phyloP scores from a whole-genome alignment of 1,284 basidiomycete genomes.

The Sphaerobolus stellatus region DNA sequence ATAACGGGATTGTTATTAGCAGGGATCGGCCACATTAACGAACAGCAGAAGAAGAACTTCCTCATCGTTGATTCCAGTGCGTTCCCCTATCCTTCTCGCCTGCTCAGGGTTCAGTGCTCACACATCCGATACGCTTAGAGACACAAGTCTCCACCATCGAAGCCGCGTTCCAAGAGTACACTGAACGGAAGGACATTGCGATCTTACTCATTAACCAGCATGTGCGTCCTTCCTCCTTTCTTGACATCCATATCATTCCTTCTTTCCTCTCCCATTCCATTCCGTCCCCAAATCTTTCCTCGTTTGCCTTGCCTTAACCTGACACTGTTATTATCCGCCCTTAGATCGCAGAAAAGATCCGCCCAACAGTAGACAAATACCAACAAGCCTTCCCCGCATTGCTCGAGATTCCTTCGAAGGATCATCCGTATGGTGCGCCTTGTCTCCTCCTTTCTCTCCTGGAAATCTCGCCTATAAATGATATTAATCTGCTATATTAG shows the following conservation, averaged over 20 bases:
- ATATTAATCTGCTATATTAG: constrained; percentile 41
- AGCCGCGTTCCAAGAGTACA: constrained; percentile 88
- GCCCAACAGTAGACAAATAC: constrained; percentile 93
- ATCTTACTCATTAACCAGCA: constrained; percentile 97
- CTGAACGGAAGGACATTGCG: constrained; percentile 88
- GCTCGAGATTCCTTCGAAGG: constrained; percentile 96
- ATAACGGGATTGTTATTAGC: constrained; percentile 92
- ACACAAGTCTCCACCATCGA: constrained; percentile 89
- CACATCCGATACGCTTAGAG: constrained; percentile 48
- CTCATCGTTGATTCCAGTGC: constrained; percentile 87
- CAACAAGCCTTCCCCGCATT: constrained; percentile 95
- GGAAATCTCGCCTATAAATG: constrained; percentile 2
- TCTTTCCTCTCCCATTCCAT: too few species aligned
- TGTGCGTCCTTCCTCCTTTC: constrained; percentile 52
- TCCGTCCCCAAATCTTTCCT: too few species aligned
- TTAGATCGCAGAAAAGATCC: constrained; percentile 94
- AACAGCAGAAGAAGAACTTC: constrained; percentile 94
- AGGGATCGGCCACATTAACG: constrained; percentile 86
- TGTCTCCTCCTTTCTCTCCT: not conserved
- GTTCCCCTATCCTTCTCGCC: constrained; percentile 27
- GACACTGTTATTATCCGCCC: not conserved
- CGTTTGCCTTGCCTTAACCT: not conserved
- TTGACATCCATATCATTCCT: too few species aligned
- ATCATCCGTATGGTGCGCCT: constrained; percentile 81
- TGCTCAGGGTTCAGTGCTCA: constrained; percentile 2